phyloP scores from a whole-genome alignment of 2,329 filamentous ascomycete species.

The Ascochyta fabae region DNA sequence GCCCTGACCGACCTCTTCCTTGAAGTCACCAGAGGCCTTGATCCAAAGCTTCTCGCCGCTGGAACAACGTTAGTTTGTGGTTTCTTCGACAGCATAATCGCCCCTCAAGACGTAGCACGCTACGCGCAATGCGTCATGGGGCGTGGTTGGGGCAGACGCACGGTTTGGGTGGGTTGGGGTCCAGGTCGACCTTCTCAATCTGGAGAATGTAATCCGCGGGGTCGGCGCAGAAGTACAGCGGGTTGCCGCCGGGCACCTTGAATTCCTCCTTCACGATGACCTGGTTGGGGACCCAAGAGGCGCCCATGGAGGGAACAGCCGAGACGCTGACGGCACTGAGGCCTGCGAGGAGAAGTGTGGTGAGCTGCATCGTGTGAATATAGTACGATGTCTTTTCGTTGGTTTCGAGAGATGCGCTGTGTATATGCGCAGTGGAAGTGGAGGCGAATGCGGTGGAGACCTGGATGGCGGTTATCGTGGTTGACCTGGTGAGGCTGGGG shows the following conservation, averaged over 20 bases:
- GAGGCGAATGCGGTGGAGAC: slow-evolving; percentile 7
- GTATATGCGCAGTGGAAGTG: background rate
- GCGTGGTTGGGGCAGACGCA: slow-evolving; percentile 58
- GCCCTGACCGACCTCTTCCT: slow-evolving; percentile 74
- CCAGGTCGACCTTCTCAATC: slow-evolving; percentile 80
- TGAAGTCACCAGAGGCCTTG: slow-evolving; percentile 77
- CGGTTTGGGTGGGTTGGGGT: slow-evolving; percentile 86
- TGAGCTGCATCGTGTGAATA: slow-evolving; percentile 42
- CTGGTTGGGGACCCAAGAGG: slow-evolving; percentile 54
- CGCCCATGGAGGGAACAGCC: slow-evolving; percentile 49
- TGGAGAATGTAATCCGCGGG: slow-evolving; percentile 73
- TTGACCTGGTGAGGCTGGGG: slow-evolving; percentile 16
- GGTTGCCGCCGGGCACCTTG: slow-evolving; percentile 83
- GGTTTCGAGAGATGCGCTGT: background rate
- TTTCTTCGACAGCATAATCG: background rate
- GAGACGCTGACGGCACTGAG: slow-evolving; percentile 54
- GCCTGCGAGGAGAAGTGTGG: slow-evolving; percentile 50
- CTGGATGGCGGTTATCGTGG: slow-evolving; percentile 12
- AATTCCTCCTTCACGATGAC: slow-evolving; percentile 60
- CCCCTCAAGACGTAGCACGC: background rate
- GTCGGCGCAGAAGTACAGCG: slow-evolving; percentile 78
- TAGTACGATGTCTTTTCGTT: background rate
- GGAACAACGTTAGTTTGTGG: slow-evolving; percentile 1
- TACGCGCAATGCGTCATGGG: background rate
- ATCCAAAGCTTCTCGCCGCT: slow-evolving; percentile 83